Evolutionary conservation across 2,329 filamentous ascomycete genomes (phyloP), one percentile per base, ranked within the genome.

Genomic region (Colletotrichum euphorbiae): DNA sequence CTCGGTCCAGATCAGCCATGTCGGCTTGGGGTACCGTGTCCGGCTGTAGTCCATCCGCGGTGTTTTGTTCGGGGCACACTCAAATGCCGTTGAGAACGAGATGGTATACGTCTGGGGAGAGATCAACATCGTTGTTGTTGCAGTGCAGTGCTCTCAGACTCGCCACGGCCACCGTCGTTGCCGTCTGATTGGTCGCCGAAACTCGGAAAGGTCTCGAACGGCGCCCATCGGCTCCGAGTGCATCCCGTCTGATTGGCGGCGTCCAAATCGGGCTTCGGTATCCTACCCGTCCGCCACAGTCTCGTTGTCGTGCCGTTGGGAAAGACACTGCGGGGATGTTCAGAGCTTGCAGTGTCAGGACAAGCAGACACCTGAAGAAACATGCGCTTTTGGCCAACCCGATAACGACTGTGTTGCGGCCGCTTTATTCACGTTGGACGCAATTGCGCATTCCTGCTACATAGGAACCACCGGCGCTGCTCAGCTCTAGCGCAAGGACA

Each of bases 401-500:
- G 19, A 48, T 33, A 40, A 33, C 28, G 19, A 4, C 6, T 38
- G 48, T 50, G 50, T 40, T 31, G 56, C 17, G 33, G 52, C 50
- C 28, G 4, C 50, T 31, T 28, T 21, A 48, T 60, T 45, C 51
- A 21, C 15, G 24, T 45, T 33, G 43, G 50, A 48, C 57, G 48
- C 48, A 54, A 55, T 40, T 38, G 57, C 50, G 42, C 24, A 46
- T 40, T 48, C 40, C 48, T 57, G 19, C 48, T 54, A 57, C 62
- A 62, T 62, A 31, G 24, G 24, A 24, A 24, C 15, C 43, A 52
- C 52, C 52, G 24, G 28, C 46, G 24, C 24, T 9, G 21, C 19
- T 40, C 17, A 48, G 40, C 54, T 36, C 54, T 65, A 55, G 65
- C 65, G 65, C 61, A 40, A 68, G 61, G 65, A 68, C 65, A 68